Conservation (phyloP, 306 rosid genomes). For the Purshia tridentata region DNA sequence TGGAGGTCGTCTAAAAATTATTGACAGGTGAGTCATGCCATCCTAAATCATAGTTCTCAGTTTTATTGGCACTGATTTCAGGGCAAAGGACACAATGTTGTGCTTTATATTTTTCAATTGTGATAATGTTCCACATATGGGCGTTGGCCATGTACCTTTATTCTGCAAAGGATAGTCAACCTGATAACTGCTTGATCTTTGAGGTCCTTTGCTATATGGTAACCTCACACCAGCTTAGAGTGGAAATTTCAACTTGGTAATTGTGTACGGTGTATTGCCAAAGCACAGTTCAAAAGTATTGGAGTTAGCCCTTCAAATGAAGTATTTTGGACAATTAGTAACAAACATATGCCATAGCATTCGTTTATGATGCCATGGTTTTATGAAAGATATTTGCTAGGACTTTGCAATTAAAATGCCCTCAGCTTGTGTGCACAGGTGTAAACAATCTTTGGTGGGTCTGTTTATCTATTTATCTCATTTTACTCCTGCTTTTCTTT, state of each 20-base stretch:
- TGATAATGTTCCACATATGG: not conserved
- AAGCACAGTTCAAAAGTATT: not conserved
- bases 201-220: not conserved
- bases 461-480: not conserved
- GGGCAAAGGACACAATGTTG: not conserved
- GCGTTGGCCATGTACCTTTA: not conserved
- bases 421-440: not conserved
- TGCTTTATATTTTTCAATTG: conserved; percentile 5
- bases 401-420: not conserved
- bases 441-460: not conserved
- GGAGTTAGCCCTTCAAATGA: not conserved
- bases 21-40: conserved; percentile 68
- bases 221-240: not conserved
- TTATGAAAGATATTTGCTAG: not conserved
- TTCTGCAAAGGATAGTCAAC: not conserved
- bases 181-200: not conserved
- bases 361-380: not conserved
- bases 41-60: not conserved
- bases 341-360: not conserved
- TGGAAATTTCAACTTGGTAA: not conserved
- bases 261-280: not conserved
- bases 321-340: not conserved
- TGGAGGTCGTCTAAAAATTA: conserved; percentile 92
- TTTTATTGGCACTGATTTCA: not conserved
- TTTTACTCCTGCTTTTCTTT: not conserved